A percentile compares a stretch with the other conserved stretches of the same genome.
These are phyloP conservation scores for Solanum tacnaense DNA, from an alignment of 257 asterid genomes.

Conservation along the genomic window DNA sequence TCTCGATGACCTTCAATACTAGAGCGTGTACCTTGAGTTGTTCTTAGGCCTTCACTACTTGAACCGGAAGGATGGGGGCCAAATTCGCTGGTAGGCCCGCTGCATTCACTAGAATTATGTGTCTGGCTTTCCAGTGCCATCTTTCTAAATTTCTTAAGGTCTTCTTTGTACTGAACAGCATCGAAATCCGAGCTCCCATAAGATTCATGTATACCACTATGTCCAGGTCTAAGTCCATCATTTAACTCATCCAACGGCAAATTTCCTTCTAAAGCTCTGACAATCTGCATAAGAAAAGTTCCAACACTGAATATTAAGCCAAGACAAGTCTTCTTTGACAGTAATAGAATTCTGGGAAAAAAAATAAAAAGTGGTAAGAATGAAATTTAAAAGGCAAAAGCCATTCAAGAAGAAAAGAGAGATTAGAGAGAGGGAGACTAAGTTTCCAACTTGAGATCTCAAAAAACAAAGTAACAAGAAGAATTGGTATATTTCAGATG, in stretches of 20 bases:
- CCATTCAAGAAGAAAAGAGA: neutral
- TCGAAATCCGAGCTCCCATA: conserved; percentile 52
- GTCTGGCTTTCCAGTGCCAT: conserved; percentile 62
- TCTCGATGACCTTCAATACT: neutral
- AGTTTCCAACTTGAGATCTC: neutral
- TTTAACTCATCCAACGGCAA: conserved; percentile 41
- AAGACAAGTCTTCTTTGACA: neutral
- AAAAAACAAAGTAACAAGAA: neutral
- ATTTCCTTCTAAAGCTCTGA: conserved; percentile 65
- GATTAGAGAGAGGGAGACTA: neutral
- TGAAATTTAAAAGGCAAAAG: neutral
- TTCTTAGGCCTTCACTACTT: conserved; percentile 44
- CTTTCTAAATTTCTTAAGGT: conserved; percentile 55
- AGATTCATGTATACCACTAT: conserved; percentile 23
- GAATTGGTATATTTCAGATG: neutral
- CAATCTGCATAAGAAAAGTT: conserved; percentile 28
- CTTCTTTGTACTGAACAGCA: conserved; percentile 66
- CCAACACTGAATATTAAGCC: neutral
- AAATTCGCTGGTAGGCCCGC: conserved; percentile 64
- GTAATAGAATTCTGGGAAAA: too few relatives aligned
- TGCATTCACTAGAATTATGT: conserved; percentile 43
- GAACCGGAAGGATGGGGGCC: conserved; percentile 58
- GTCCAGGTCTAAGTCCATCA: conserved; percentile 37
- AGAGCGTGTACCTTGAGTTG: conserved; percentile 10
- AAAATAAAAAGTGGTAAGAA: neutral